Evolutionary conservation across 352 stramenopile species (phyloP).

Genomic region (Elongisporangium prolatum): DNA sequence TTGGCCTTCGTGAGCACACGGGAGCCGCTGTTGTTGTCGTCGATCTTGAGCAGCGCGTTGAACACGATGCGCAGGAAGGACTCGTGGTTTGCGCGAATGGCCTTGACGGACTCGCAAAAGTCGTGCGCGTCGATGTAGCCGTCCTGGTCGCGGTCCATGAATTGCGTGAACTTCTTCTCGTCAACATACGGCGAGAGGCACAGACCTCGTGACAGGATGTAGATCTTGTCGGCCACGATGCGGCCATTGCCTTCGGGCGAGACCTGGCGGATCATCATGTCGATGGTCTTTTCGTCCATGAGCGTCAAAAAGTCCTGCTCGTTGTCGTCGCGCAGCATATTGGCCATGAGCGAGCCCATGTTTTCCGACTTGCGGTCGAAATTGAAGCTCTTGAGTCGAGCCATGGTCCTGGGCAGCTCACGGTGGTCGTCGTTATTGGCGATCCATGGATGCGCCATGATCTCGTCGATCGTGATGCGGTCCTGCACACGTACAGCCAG

Average conservation of each 20-base stretch:
- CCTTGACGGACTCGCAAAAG: slow-evolving; percentile 57
- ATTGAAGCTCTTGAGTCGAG: slow-evolving; percentile 77
- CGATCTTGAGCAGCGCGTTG: slow-evolving; percentile 42
- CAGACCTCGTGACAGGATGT: slow-evolving; percentile 48
- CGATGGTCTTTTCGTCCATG: slow-evolving; percentile 51
- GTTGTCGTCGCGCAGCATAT: slow-evolving; percentile 44
- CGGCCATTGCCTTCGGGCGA: slow-evolving; percentile 37
- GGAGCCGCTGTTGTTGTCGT: slow-evolving; percentile 14
- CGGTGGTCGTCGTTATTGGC: slow-evolving; percentile 17
- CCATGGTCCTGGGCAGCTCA: slow-evolving; percentile 29
- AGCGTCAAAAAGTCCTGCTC: slow-evolving; percentile 56
- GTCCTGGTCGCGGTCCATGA: slow-evolving; percentile 63
- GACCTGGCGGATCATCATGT: slow-evolving; percentile 63
- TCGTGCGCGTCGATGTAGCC: slow-evolving; percentile 72
- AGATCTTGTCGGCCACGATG: slow-evolving; percentile 40
- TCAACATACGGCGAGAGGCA: slow-evolving; percentile 65
- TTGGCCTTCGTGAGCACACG: slow-evolving; percentile 17
- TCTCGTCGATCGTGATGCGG: slow-evolving; percentile 62
- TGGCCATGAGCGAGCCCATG: slow-evolving; percentile 60
- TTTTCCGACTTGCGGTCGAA: slow-evolving; percentile 76
- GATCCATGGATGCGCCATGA: slow-evolving; percentile 67
- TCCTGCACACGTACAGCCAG: slow-evolving; percentile 68
- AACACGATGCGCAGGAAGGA: slow-evolving; percentile 70
- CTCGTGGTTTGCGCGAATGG: slow-evolving; percentile 44
- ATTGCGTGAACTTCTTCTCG: slow-evolving; percentile 49